These are phyloP conservation scores for Jaltomata sinuosa DNA, from an alignment of 257 asterid species.

Conservation along the genomic window DNA sequence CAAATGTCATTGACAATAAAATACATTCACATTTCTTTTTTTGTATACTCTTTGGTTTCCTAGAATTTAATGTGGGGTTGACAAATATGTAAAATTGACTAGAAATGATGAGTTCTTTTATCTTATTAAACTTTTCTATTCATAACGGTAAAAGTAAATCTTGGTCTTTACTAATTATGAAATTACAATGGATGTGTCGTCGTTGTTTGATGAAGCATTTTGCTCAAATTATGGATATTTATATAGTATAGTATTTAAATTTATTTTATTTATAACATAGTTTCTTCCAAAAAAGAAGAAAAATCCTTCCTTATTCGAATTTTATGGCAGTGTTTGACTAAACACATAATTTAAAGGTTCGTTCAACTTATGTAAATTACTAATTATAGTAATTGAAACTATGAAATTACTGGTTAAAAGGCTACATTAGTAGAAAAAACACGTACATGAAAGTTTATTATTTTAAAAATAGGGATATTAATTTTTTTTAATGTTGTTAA, in stretches of 20 bases:
- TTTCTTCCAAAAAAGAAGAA: not conserved
- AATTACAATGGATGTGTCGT: too few relatives aligned
- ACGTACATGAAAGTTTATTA: not conserved
- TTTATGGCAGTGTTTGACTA: not conserved
- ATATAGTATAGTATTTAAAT: not conserved
- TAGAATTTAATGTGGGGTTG: not conserved
- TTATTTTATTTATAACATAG: not conserved
- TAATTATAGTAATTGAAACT: not conserved
- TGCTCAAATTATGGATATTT: not conserved
- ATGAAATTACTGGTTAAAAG: not conserved
- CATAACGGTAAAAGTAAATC: too few relatives aligned
- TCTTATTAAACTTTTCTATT: not conserved
- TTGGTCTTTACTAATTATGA: too few relatives aligned
- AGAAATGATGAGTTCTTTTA: not conserved
- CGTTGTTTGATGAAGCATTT: not conserved
- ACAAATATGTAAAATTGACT: not conserved
- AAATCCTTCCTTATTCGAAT: too few relatives aligned
- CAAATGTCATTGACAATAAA: constrained; percentile 1
- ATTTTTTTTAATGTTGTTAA: too few relatives aligned
- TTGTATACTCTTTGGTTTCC: not conserved
- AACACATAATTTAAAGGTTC: not conserved
- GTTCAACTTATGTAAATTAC: not conserved
- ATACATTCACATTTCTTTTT: not conserved
- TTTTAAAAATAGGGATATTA: not conserved
- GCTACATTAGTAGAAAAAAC: not conserved